These are phyloP conservation scores for Penicillium corylophilum DNA, from an alignment of 2,329 filamentous ascomycete species.

Conservation along the genomic window DNA sequence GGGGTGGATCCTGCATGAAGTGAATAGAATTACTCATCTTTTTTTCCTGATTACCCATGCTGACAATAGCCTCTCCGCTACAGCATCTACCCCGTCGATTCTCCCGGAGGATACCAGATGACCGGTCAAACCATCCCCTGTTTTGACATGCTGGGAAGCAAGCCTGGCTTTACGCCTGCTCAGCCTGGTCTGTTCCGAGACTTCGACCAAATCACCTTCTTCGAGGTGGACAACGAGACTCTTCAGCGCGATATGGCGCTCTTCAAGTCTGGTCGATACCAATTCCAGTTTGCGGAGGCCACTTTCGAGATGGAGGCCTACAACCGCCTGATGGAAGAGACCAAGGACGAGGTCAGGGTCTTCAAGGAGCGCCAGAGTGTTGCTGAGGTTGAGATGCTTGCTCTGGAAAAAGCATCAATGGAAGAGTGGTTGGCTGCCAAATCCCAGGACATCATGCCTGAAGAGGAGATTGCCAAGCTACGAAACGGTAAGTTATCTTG, in stretches of 20 bases:
- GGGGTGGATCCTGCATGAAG: constrained; percentile 55
- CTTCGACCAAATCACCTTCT: constrained; percentile 58
- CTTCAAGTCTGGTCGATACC: constrained; percentile 46
- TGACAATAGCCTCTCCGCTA: not conserved
- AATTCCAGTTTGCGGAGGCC: constrained; percentile 44
- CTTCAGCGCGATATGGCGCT: constrained; percentile 50
- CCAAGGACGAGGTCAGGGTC: constrained; percentile 47
- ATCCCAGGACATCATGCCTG: not conserved
- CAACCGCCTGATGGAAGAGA: constrained; percentile 49
- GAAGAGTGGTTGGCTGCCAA: constrained; percentile 42
- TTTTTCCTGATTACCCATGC: no score
- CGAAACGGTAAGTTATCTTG: constrained; percentile 47
- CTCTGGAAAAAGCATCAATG: constrained; percentile 37
- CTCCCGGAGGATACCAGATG: constrained; percentile 58
- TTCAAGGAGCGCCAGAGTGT: constrained; percentile 48
- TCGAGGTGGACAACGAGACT: constrained; percentile 54
- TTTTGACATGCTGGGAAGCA: constrained; percentile 55
- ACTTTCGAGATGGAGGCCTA: constrained; percentile 58
- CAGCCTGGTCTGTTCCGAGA: constrained; percentile 57
- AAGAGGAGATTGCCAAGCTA: constrained; percentile 49
- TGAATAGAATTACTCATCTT: no score
- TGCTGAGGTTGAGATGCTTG: constrained; percentile 49
- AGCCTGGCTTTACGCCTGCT: constrained; percentile 47
- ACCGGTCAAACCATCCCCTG: constrained; percentile 54
- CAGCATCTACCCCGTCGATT: constrained; percentile 44